Percentiles rank a stretch among this genome's conserved stretches.
phyloP scores from a whole-genome alignment of 148 eudicot genomes.

The Rhododendron simsii region DNA sequence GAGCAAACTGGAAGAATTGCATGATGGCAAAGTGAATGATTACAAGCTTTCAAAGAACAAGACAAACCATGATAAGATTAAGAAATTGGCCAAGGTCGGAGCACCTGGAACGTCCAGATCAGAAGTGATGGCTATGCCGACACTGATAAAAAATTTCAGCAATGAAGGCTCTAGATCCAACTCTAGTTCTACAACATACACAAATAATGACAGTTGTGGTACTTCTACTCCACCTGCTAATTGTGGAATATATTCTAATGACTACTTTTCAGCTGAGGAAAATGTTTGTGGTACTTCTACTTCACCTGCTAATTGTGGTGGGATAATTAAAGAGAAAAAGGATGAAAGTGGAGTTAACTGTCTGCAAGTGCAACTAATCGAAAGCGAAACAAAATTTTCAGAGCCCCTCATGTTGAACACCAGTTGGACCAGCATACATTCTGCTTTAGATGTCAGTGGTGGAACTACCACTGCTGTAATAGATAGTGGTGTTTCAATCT shows the following conservation, averaged over 20 bases:
- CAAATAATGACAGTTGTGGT: neutral
- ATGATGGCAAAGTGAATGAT: neutral
- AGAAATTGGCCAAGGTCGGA: neutral
- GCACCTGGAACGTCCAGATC: neutral
- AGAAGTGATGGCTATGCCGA: neutral
- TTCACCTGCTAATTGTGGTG: neutral
- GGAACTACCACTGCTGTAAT: neutral
- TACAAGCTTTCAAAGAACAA: neutral
- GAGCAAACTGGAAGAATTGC: neutral
- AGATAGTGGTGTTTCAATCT: neutral
- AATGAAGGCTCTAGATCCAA: neutral
- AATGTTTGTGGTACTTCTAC: neutral
- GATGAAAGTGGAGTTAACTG: neutral
- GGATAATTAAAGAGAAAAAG: neutral
- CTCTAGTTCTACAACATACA: neutral
- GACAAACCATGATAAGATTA: neutral
- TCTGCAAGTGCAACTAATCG: neutral
- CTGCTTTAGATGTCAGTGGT: neutral
- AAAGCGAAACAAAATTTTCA: neutral
- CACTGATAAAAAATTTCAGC: neutral
- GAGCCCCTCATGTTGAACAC: neutral
- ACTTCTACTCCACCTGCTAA: constrained; percentile 7
- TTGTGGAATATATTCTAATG: neutral
- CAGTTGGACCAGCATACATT: neutral
- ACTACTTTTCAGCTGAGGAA: constrained; percentile 6